These are phyloP conservation scores for Clitopilus hobsonii DNA, from an alignment of 768 basidiomycete species.

Conservation along the genomic window DNA sequence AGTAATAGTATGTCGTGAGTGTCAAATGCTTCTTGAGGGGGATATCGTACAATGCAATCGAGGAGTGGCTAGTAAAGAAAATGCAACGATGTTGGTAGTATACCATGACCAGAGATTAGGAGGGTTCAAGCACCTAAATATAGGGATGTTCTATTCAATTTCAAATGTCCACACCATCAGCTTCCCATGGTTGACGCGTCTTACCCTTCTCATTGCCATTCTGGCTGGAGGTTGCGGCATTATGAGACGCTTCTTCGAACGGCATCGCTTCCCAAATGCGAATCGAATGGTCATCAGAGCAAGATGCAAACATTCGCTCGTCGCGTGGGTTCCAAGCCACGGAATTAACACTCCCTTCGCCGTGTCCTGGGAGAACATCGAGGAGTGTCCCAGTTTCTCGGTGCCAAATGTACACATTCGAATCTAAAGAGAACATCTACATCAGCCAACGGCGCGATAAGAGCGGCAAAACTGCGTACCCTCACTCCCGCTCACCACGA, in stretches of 20 bases:
- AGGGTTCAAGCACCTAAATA: not conserved
- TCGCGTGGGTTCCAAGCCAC: slow-evolving; percentile 95
- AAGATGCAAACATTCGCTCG: slow-evolving; percentile 91
- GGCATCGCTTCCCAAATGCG: slow-evolving; percentile 78
- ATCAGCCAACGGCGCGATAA: too few species aligned
- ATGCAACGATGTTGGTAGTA: not conserved
- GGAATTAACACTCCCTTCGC: slow-evolving; percentile 86
- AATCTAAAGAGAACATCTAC: slow-evolving; percentile 50
- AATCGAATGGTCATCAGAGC: slow-evolving; percentile 88
- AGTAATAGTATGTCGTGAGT: not conserved
- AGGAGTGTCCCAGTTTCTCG: slow-evolving; percentile 76
- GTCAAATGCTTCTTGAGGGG: not conserved
- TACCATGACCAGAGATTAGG: not conserved
- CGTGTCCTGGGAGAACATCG: slow-evolving; percentile 87
- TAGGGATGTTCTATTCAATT: slow-evolving; percentile 6
- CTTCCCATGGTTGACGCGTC: slow-evolving; percentile 42
- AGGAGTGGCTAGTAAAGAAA: not conserved
- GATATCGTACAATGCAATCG: not conserved
- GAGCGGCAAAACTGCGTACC: slow-evolving; percentile 48
- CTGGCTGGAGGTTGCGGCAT: slow-evolving; percentile 18
- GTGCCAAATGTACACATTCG: slow-evolving; percentile 95
- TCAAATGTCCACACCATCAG: slow-evolving; percentile 21
- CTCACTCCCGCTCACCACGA: slow-evolving; percentile 93
- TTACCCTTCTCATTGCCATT: slow-evolving; percentile 66
- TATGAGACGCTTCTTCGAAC: slow-evolving; percentile 13